A percentile compares a stretch with the other conserved stretches of the same genome.
Conservation (phyloP, 2,329 filamentous ascomycete species). For the Aspergillus floridensis region DNA sequence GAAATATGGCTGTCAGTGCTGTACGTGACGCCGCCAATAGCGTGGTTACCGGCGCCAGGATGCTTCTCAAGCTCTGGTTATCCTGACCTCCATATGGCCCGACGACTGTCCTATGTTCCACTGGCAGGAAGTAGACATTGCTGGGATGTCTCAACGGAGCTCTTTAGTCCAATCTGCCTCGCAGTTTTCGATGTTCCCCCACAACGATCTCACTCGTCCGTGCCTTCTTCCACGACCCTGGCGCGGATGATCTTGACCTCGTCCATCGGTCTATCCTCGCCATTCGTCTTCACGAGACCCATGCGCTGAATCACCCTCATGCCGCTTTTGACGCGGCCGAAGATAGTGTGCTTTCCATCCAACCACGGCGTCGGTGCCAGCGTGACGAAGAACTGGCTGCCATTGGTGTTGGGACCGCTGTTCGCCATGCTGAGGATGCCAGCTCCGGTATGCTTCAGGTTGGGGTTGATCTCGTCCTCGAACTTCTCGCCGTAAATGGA, state of each 20-base stretch:
- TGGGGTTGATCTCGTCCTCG: conserved; percentile 79
- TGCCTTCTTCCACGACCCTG: conserved; percentile 63
- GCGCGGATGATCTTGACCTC: conserved; percentile 78
- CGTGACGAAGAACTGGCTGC: conserved; percentile 94
- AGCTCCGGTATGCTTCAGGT: conserved; percentile 85
- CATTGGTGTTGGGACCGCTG: conserved; percentile 87
- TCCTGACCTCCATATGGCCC: background rate
- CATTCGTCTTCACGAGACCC: conserved; percentile 79
- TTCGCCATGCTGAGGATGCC: conserved; percentile 98
- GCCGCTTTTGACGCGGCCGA: conserved; percentile 82
- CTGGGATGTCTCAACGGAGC: background rate
- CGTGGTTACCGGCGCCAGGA: background rate
- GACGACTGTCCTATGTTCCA: background rate
- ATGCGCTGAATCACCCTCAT: conserved; percentile 82
- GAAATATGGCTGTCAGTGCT: background rate
- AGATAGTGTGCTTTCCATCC: conserved; percentile 75
- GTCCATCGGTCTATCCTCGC: conserved; percentile 75
- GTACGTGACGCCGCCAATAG: background rate
- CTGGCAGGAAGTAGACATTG: background rate
- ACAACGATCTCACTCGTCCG: conserved; percentile 37
- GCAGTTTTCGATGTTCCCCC: background rate
- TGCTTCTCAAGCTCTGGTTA: background rate
- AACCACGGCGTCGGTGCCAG: conserved; percentile 88
- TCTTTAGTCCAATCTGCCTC: background rate
- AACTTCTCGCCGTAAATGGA: conserved; percentile 94